phyloP scores from a whole-genome alignment of 352 stramenopile species.

The Aphanomyces invadans region DNA sequence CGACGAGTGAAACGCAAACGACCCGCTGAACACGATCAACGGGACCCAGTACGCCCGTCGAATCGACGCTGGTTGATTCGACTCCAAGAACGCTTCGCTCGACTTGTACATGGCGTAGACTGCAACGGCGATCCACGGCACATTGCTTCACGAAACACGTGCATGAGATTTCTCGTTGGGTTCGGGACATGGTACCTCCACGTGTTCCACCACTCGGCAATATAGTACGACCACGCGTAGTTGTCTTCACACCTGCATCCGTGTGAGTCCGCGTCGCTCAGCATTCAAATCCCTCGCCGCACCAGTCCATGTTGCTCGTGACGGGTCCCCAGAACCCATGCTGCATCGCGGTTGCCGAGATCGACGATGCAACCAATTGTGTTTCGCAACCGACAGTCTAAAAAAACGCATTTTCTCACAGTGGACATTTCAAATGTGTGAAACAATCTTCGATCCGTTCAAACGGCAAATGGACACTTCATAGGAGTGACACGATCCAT shows the following conservation, averaged over 20 bases:
- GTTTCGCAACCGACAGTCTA: background rate
- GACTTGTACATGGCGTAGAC: conserved; percentile 23
- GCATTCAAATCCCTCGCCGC: no score
- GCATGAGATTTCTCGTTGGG: no score
- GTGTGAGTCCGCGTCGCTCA: no score
- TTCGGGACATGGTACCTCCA: conserved; percentile 6
- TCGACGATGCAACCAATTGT: no score
- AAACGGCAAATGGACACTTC: no score
- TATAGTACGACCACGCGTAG: conserved; percentile 24
- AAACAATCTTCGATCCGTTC: background rate
- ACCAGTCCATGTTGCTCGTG: conserved; percentile 24
- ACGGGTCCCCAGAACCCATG: conserved; percentile 15
- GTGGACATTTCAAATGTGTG: background rate
- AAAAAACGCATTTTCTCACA: background rate
- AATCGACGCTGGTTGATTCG: conserved; percentile 7
- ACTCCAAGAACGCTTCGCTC: background rate
- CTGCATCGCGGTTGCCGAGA: background rate
- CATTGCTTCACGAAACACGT: conserved; percentile 4
- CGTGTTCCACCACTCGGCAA: conserved; percentile 24
- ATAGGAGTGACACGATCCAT: no score
- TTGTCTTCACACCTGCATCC: conserved; percentile 24
- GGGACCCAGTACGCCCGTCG: conserved; percentile 15
- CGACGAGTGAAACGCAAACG: conserved; percentile 19
- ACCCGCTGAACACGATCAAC: conserved; percentile 16
- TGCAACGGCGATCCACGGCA: conserved; percentile 8